These are phyloP conservation scores for Pneumocystis canis DNA, from an alignment of 1,139 yeast species.

Conservation along the genomic window DNA sequence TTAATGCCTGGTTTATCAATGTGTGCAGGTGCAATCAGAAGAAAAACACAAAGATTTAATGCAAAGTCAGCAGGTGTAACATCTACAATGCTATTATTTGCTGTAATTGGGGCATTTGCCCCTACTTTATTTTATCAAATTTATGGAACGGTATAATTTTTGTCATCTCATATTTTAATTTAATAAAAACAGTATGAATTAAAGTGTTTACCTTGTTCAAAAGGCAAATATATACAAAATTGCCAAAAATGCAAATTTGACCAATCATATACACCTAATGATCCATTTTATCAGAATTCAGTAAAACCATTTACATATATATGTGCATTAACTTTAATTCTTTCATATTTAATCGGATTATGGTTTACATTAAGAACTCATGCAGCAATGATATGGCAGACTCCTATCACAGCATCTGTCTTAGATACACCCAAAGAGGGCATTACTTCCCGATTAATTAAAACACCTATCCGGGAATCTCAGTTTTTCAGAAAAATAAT, in stretches of 20 bases:
- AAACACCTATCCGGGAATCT: conserved; percentile 1
- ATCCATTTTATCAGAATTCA: conserved; percentile 43
- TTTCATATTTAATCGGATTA: conserved; percentile 79
- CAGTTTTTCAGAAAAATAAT: not conserved
- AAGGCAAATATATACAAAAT: conserved; percentile 18
- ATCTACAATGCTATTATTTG: conserved; percentile 84
- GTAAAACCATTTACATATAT: conserved; percentile 69
- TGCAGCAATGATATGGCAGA: conserved; percentile 92
- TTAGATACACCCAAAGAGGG: not conserved
- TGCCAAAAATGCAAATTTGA: conserved; percentile 65
- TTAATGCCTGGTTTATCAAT: conserved; percentile 85
- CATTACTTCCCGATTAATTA: not conserved
- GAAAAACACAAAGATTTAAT: conserved; percentile 88
- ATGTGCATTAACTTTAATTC: conserved; percentile 66
- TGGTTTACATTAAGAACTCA: conserved; percentile 90
- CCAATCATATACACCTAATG: conserved; percentile 56
- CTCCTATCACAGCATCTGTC: not conserved
- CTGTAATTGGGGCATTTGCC: conserved; percentile 81
- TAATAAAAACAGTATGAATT: conserved; percentile 38
- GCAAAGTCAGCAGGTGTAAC: conserved; percentile 96
- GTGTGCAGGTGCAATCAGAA: conserved; percentile 88
- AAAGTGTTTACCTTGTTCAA: conserved; percentile 40
- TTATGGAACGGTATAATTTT: conserved; percentile 44
- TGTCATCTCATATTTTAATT: not conserved
- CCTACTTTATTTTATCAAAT: conserved; percentile 85